Percentiles rank a stretch among this genome's conserved stretches.
Conservation (phyloP, 345 rosid genomes). For the Dovyalis caffra region DNA sequence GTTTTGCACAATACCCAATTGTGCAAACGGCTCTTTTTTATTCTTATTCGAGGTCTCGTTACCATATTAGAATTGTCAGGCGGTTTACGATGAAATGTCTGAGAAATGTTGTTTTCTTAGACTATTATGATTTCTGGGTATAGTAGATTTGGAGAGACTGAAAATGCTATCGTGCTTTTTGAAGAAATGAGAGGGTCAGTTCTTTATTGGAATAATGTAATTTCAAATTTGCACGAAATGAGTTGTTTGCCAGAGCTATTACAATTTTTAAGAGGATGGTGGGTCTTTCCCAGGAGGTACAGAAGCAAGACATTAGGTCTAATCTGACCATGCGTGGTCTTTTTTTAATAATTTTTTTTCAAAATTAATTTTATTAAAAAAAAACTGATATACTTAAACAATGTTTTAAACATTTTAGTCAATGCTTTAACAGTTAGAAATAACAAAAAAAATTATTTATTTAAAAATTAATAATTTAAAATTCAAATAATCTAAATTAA, state of each 20-base stretch:
- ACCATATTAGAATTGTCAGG: slow-evolving; percentile 43
- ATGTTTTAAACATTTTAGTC: no score
- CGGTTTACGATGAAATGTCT: slow-evolving; percentile 73
- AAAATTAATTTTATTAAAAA: no score
- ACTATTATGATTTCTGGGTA: slow-evolving; percentile 79
- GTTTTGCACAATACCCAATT: slow-evolving; percentile 56
- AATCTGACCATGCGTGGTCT: no score
- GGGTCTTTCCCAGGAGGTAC: slow-evolving; percentile 14
- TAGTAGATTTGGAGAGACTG: slow-evolving; percentile 54
- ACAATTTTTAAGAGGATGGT: slow-evolving; percentile 60
- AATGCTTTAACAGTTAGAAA: no score
- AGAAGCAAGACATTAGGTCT: slow-evolving; percentile 34
- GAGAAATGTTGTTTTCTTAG: slow-evolving; percentile 69
- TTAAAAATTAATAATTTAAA: no score
- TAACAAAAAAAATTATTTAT: no score
- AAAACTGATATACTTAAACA: no score
- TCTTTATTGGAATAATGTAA: slow-evolving; percentile 86
- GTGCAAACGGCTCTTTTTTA: slow-evolving; percentile 78
- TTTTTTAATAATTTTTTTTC: no score
- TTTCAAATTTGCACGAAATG: slow-evolving; percentile 83
- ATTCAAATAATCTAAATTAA: no score
- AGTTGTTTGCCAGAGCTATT: slow-evolving; percentile 60
- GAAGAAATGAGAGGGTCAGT: slow-evolving; percentile 69
- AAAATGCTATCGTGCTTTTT: slow-evolving; percentile 50
- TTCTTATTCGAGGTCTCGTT: slow-evolving; percentile 52